Conservation (phyloP, 768 basidiomycete genomes). For the Collybiopsis confluens region DNA sequence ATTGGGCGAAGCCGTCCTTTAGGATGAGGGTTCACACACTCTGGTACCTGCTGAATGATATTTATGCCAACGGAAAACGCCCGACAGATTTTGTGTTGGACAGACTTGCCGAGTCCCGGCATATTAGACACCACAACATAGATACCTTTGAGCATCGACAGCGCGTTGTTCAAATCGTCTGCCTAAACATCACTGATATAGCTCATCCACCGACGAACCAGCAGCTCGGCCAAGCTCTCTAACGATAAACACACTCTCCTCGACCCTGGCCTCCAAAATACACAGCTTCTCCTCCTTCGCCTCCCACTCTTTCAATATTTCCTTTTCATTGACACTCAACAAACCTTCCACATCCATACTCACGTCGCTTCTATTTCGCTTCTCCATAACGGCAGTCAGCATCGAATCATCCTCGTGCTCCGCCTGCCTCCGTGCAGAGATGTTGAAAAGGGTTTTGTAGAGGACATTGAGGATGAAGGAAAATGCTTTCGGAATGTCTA, state of each 20-base stretch:
- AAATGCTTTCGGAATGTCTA: constrained; percentile 82
- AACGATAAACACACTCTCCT: constrained; percentile 85
- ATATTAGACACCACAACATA: no score
- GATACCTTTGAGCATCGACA: no score
- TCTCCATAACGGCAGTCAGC: constrained; percentile 71
- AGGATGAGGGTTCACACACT: no score
- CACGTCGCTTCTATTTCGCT: constrained; percentile 79
- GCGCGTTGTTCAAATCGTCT: no score
- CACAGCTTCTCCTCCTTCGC: constrained; percentile 68
- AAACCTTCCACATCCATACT: constrained; percentile 64
- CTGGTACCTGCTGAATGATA: no score
- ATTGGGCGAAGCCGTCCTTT: no score
- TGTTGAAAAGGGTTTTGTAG: constrained; percentile 90
- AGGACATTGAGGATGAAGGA: constrained; percentile 69
- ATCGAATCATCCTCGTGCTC: constrained; percentile 61
- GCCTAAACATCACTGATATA: constrained; percentile 6
- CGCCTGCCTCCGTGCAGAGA: constrained; percentile 64
- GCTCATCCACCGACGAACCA: constrained; percentile 47
- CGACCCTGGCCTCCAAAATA: constrained; percentile 80
- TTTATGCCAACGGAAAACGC: no score
- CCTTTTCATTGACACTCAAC: constrained; percentile 71
- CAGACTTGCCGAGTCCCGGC: no score
- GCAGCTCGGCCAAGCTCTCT: constrained; percentile 59
- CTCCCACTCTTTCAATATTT: constrained; percentile 71
- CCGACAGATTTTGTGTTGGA: no score